Conservation (phyloP, 768 basidiomycete species). For the Epithele typhae region DNA sequence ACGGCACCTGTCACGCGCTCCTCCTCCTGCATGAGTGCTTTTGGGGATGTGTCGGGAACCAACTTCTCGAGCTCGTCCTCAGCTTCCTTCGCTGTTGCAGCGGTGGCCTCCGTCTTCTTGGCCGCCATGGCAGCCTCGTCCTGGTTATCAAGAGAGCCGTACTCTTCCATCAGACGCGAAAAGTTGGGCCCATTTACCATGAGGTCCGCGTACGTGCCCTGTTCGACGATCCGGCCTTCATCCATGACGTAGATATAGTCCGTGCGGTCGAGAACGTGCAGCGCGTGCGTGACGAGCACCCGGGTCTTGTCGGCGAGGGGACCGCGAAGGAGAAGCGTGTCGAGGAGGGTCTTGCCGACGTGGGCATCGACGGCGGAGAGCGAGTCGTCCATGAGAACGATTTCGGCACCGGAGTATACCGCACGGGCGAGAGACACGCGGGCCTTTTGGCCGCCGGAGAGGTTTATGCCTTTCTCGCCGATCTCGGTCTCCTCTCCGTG, state of each 20-base stretch:
- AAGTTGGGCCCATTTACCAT: conserved; percentile 75
- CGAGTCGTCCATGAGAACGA: conserved; percentile 83
- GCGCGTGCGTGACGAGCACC: conserved; percentile 76
- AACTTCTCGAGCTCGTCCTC: conserved; percentile 19
- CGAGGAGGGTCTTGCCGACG: conserved; percentile 57
- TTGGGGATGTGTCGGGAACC: conserved; percentile 51
- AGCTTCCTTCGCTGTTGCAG: too few species aligned
- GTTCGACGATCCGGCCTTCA: too few species aligned
- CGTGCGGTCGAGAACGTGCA: conserved; percentile 54
- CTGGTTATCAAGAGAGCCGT: too few species aligned
- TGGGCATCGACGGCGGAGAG: conserved; percentile 50
- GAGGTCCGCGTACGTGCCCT: conserved; percentile 72
- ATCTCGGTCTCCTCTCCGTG: conserved; percentile 88
- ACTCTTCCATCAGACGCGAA: conserved; percentile 52
- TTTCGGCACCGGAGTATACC: conserved; percentile 82
- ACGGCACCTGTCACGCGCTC: conserved; percentile 45
- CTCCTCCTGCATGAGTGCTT: conserved; percentile 77
- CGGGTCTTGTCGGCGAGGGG: too few species aligned
- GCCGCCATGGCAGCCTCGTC: too few species aligned
- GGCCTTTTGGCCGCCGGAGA: conserved; percentile 52
- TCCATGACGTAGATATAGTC: too few species aligned
- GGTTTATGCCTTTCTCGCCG: conserved; percentile 75
- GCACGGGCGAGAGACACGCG: conserved; percentile 78
- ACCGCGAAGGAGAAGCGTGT: too few species aligned
- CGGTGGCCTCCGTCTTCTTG: too few species aligned